Conservation (phyloP, 768 basidiomycete genomes). For the Mycena albidolilacea region DNA sequence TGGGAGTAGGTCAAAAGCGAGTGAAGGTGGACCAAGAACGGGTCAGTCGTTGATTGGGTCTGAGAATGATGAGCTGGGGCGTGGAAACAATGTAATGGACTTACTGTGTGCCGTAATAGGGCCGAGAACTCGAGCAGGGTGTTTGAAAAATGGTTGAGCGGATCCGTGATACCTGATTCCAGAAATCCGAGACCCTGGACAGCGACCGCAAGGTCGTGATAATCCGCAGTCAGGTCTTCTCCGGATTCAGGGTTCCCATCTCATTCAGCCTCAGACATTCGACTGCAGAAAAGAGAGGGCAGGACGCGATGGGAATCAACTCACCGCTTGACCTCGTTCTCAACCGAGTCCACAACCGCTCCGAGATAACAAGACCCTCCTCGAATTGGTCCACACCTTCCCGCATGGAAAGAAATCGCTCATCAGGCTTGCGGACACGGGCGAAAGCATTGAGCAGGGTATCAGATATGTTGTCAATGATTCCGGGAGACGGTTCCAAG, state of each 20-base stretch:
- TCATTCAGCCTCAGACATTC: slow-evolving; percentile 87
- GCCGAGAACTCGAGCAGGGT: slow-evolving; percentile 96
- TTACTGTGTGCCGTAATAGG: slow-evolving; percentile 85
- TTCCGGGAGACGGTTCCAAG: slow-evolving; percentile 81
- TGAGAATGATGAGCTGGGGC: slow-evolving; percentile 48
- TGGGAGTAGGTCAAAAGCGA: slow-evolving; percentile 95
- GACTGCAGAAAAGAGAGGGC: slow-evolving; percentile 48
- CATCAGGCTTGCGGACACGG: slow-evolving; percentile 96
- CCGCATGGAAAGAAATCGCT: slow-evolving; percentile 93
- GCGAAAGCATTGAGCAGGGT: slow-evolving; percentile 97
- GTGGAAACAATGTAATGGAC: slow-evolving; percentile 36
- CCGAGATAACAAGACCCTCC: slow-evolving; percentile 87
- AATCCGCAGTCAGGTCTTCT: slow-evolving; percentile 97
- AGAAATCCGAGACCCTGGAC: slow-evolving; percentile 98
- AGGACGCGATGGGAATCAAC: slow-evolving; percentile 51
- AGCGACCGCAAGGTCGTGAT: slow-evolving; percentile 96
- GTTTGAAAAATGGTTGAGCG: slow-evolving; percentile 96
- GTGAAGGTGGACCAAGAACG: slow-evolving; percentile 91
- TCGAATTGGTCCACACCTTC: slow-evolving; percentile 97
- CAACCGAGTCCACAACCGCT: slow-evolving; percentile 84
- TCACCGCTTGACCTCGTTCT: slow-evolving; percentile 91
- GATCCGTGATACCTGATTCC: slow-evolving; percentile 98
- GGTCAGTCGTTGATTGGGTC: slow-evolving; percentile 94
- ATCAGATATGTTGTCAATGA: slow-evolving; percentile 97
- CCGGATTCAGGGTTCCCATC: slow-evolving; percentile 83